Evolutionary conservation across 2,329 filamentous ascomycete species (phyloP), one percentile per base, ranked within the genome.

Genomic region (Iodosphaeria phyllophila): DNA sequence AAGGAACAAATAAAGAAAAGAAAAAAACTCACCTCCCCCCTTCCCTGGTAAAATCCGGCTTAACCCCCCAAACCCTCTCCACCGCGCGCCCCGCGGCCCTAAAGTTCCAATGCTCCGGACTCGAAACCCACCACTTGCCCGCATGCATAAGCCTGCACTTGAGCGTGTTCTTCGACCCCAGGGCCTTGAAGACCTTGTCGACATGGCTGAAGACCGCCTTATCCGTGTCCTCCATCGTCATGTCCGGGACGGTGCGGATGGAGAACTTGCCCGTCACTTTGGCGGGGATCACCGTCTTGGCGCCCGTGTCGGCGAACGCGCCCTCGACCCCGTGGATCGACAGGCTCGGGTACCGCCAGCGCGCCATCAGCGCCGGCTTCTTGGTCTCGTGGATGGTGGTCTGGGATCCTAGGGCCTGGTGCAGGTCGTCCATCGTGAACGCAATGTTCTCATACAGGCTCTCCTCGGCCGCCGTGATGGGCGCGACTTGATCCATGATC

Each of bases 101-200:
- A 56, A 95, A 98, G 64, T 98, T 98, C 83, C 89, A 95, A 64
- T 98, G 86, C 57, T 92, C 89, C 16, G 89, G 86, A 45, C 77
- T 84, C 23, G 91, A 83, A 23, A 92, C 83, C 89, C 89, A 98
- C 89, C 89, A 98, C 57, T 93, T 93, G 39, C 89, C 89, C 30
- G 73, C 74, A 59, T 98, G 89, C 53, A 86, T 74, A 30, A 84
- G 63, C 45, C 63, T 72, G 26, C 83, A 73, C 41, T 79, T 78
- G 44, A 92, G 52, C 10, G 64, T 83, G 61, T 98, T 98, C 65
- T 98, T 98, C 53, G 76, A 89, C 36, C 70, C 68, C 17, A 95
- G 64, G 54, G 83, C 82, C 40, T 76, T 74, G 49, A 92, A 93
- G 37, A 78, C 71, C 35, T 77, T 72, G 44, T 86, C 66, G 35